Base-by-base conservation (phyloP, 768 basidiomycete species). In the Asterophora lycoperdoides region DNA sequence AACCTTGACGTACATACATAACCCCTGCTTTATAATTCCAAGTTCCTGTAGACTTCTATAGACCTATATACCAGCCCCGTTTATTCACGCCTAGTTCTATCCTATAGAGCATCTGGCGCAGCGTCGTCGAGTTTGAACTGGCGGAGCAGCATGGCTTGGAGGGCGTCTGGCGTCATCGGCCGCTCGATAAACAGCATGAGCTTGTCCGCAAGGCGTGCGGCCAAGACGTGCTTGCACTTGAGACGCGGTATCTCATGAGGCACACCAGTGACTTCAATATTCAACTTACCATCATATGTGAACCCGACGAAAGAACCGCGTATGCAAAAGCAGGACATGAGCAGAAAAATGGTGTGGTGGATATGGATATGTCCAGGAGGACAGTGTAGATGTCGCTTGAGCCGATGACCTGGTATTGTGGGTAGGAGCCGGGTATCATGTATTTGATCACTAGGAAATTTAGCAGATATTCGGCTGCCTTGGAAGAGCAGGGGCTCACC, bases 221-320 rank as follows among this genome's bases (percentile, higher is more conserved):
- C 89, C 19, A 92, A 71, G 2, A 88, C 64, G 62, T 92, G 89
- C 61, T 92, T 91, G 60, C 89, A 92, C 89, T 91, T 54, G 11
- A 8, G 35, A 41, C 55, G 43, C 23, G 23, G 6, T 23, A 3
- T 23, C 23, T 23, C 23, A 23, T 23, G 23, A 23, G 23, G 23
- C 23, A 30, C 4, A 9, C 36, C 47, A 30, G 28, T 37, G 8
- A 23, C 3, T 23, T 23, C 15, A 18, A 7, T 13, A 41, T 13
- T 1, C 23, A 60, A 13, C 70, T 29, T 46, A 85, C 89, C 84
- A 86, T 83, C 15, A 81, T 58, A 59, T 88, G 80, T 1, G 78
- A 75, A 38, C 76, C 74, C 14, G 78, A 71, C 41, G 77, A 66
- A 29, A 91, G 64, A 14, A 87, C 84, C 5, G 78, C 73, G 49